These are phyloP conservation scores for Microdochium trichocladiopsis DNA, from an alignment of 2,329 filamentous ascomycete genomes.

Conservation along the genomic window DNA sequence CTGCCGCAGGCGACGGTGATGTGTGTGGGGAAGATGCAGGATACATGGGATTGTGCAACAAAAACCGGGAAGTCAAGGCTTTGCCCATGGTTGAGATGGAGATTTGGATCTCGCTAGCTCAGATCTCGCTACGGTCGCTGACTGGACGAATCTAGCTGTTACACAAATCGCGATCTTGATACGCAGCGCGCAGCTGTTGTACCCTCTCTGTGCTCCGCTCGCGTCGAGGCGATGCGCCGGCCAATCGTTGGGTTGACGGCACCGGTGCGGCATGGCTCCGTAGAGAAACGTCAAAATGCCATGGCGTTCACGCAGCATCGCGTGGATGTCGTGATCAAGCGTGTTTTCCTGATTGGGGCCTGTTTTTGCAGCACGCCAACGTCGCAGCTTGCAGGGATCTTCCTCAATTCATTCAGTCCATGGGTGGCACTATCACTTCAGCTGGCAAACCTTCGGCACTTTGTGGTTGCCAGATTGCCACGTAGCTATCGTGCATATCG, in stretches of 20 bases:
- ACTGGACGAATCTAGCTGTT: neutral
- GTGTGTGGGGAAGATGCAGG: neutral
- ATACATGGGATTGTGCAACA: neutral
- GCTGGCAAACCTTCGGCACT: neutral
- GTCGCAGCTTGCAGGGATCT: neutral
- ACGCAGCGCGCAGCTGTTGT: too few species aligned
- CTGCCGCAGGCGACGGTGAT: neutral
- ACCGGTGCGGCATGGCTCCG: too few species aligned
- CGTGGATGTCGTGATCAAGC: neutral
- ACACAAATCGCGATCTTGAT: too few species aligned
- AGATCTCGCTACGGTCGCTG: neutral
- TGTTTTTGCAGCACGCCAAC: neutral
- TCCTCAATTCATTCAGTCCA: neutral
- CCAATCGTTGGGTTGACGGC: too few species aligned
- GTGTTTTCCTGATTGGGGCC: neutral
- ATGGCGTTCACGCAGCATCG: too few species aligned
- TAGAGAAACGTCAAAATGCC: too few species aligned
- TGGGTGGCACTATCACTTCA: neutral
- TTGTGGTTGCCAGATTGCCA: neutral
- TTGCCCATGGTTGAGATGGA: neutral
- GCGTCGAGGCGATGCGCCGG: too few species aligned
- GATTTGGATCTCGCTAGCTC: neutral
- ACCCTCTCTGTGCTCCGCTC: too few species aligned
- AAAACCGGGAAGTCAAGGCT: neutral
- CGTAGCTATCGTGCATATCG: neutral